Conservation (phyloP, 441 rosid species). For the Adansonia gregorii region DNA sequence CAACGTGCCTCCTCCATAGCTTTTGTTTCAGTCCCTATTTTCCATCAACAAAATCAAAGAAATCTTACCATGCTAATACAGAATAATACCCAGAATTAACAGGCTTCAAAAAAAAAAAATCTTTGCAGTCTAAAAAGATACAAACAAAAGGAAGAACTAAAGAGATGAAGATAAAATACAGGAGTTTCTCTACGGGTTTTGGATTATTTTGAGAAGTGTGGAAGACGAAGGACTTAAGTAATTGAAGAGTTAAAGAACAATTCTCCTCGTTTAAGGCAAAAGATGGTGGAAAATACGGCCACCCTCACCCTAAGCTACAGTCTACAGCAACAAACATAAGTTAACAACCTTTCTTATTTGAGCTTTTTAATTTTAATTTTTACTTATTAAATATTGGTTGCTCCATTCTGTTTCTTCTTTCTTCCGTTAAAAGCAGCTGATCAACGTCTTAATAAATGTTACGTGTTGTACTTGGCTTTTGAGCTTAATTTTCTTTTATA, state of each 20-base stretch:
- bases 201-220: constrained; percentile 33
- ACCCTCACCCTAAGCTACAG: no score
- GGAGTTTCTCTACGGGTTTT: not conserved
- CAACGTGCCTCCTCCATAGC: constrained; percentile 18
- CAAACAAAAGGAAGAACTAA: not conserved
- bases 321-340: no score
- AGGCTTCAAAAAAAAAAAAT: no score
- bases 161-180: not conserved
- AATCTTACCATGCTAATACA: constrained; percentile 7
- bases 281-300: constrained; percentile 27
- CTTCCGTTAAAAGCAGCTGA: not conserved
- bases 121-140: not conserved
- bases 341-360: no score
- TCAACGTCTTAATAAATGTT: not conserved
- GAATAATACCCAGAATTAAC: no score
- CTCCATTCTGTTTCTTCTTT: no score
- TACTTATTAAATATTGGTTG: no score
- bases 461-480: not conserved
- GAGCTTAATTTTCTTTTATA: not conserved
- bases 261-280: constrained; percentile 36
- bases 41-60: constrained; percentile 15
- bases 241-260: not conserved
- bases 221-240: not conserved
- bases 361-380: no score
- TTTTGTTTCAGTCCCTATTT: constrained; percentile 28